Percentiles rank a stretch among this genome's conserved stretches.
These are phyloP conservation scores for Didymella exigua DNA, from an alignment of 2,329 filamentous ascomycete genomes.

Conservation along the genomic window DNA sequence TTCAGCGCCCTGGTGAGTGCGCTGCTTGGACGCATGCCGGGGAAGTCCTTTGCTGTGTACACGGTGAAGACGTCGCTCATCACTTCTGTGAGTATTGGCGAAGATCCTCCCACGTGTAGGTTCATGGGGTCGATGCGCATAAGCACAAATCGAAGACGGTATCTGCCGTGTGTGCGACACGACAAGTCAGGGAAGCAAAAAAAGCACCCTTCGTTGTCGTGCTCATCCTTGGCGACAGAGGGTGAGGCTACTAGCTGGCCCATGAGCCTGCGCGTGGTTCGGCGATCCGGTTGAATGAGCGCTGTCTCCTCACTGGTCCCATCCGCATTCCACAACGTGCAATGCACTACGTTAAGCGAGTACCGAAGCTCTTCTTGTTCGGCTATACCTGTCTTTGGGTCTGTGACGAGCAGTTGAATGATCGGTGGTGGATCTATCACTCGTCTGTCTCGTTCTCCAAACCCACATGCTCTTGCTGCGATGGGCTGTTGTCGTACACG, in stretches of 20 bases:
- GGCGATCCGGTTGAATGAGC: constrained; percentile 71
- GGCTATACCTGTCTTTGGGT: constrained; percentile 56
- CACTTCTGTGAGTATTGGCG: constrained; percentile 56
- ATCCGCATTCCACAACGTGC: constrained; percentile 73
- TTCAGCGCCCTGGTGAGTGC: constrained; percentile 74
- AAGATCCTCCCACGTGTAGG: constrained; percentile 59
- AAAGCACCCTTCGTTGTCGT: constrained; percentile 76
- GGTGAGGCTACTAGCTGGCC: constrained; percentile 78
- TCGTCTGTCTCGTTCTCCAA: constrained; percentile 79
- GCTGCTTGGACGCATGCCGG: constrained; percentile 81
- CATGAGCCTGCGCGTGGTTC: constrained; percentile 77
- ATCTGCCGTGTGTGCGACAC: constrained; percentile 77
- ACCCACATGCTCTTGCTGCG: constrained; percentile 80
- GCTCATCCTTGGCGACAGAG: constrained; percentile 76
- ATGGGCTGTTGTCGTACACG: constrained; percentile 76
- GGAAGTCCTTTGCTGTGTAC: constrained; percentile 84
- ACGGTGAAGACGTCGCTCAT: constrained; percentile 77
- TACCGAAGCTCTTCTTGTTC: constrained; percentile 66
- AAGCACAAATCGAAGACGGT: constrained; percentile 74
- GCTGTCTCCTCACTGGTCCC: constrained; percentile 71
- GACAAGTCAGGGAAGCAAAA: constrained; percentile 86
- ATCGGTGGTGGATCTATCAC: constrained; percentile 86
- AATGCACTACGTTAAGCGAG: constrained; percentile 74
- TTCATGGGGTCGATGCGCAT: constrained; percentile 70
- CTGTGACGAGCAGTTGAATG: constrained; percentile 71